A percentile compares a stretch with the other conserved stretches of the same genome.
Evolutionary conservation across 2,329 filamentous ascomycete species (phyloP).

Genomic region (Xylaria digitata): DNA sequence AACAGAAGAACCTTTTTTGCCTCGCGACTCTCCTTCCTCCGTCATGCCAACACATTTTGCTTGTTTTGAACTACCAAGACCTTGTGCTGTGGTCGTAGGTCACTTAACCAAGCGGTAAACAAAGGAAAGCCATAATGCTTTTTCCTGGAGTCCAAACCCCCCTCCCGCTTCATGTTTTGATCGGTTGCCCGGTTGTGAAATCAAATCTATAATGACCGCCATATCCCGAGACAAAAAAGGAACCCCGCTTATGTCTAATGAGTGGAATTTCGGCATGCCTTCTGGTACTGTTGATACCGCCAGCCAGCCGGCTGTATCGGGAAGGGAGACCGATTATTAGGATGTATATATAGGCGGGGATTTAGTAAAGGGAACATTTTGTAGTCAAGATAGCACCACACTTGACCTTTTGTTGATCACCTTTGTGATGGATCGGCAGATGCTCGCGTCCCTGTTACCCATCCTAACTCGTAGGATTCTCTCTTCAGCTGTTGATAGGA

Average conservation of each 20-base stretch:
- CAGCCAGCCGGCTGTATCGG: constrained; percentile 12
- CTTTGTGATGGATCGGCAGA: constrained; percentile 41
- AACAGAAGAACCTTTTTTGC: neutral
- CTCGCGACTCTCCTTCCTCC: constrained; percentile 6
- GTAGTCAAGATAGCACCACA: neutral
- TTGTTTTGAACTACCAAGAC: constrained; percentile 13
- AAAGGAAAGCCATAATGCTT: constrained; percentile 30
- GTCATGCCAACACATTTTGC: neutral
- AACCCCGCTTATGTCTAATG: constrained; percentile 29
- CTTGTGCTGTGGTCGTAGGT: constrained; percentile 11
- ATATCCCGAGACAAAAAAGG: constrained; percentile 26
- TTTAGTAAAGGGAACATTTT: constrained; percentile 18
- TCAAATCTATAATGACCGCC: constrained; percentile 39
- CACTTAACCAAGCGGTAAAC: constrained; percentile 31
- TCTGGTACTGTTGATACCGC: constrained; percentile 11
- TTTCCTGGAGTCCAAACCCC: constrained; percentile 31
- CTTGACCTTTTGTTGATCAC: constrained; percentile 25
- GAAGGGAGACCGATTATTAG: constrained; percentile 27
- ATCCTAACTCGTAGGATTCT: constrained; percentile 54
- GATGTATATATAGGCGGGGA: constrained; percentile 15
- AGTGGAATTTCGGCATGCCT: constrained; percentile 22
- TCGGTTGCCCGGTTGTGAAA: constrained; percentile 49
- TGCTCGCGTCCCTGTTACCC: constrained; percentile 49
- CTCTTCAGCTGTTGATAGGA: constrained; percentile 48
- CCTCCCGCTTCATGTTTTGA: constrained; percentile 32